Evolutionary conservation across 352 stramenopile species (phyloP).

Genomic region (Phytopythium vexans): DNA sequence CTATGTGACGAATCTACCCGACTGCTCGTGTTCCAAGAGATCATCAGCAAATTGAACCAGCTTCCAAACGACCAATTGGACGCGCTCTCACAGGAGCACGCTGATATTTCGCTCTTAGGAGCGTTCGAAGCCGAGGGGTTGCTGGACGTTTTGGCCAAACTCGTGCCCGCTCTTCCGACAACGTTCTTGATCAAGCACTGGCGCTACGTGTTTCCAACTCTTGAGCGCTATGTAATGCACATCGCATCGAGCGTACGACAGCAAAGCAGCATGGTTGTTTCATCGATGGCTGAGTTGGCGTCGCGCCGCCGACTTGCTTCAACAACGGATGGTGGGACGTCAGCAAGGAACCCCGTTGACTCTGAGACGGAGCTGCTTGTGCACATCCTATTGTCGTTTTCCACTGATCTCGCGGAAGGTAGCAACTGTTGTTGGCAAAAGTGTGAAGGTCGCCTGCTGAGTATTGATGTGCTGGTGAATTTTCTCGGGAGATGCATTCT

Average conservation of each 20-base stretch:
- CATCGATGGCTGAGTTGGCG: conserved; percentile 36
- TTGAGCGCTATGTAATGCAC: conserved; percentile 73
- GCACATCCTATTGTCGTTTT: conserved; percentile 48
- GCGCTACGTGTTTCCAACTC: conserved; percentile 62
- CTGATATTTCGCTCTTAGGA: conserved; percentile 27
- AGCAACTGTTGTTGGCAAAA: conserved; percentile 52
- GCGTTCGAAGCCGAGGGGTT: conserved; percentile 61
- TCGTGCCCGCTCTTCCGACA: conserved; percentile 35
- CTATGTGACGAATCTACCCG: conserved; percentile 54
- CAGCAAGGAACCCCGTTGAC: background rate
- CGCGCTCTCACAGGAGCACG: conserved; percentile 6
- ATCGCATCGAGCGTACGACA: conserved; percentile 66
- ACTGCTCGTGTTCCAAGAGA: conserved; percentile 62
- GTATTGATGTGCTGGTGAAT: conserved; percentile 48
- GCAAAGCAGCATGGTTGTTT: conserved; percentile 46
- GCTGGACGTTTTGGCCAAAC: conserved; percentile 51
- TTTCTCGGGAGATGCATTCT: conserved; percentile 35
- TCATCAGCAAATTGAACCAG: conserved; percentile 74
- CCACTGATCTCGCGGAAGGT: conserved; percentile 12
- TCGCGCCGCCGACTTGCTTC: background rate
- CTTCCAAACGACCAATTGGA: conserved; percentile 16
- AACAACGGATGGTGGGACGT: too few relatives aligned
- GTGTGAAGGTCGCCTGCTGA: conserved; percentile 66
- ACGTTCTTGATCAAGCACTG: conserved; percentile 67
- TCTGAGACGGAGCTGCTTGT: conserved; percentile 31